Percentiles rank a stretch among this genome's conserved stretches.
These are phyloP conservation scores for Taiozyma sp. DNA, from an alignment of 1,139 yeast genomes.

Conservation along the genomic window DNA sequence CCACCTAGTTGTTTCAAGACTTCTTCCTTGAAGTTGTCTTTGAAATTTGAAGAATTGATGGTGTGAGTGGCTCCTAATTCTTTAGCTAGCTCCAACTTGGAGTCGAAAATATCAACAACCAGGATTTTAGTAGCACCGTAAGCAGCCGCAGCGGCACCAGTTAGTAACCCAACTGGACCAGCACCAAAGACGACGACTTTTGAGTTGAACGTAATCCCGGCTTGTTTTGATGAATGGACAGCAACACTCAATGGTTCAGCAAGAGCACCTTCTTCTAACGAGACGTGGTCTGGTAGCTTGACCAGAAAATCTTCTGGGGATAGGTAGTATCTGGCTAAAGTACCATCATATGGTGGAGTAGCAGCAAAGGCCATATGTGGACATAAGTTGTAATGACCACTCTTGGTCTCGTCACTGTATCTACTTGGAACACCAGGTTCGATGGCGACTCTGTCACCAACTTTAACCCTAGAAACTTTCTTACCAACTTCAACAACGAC, in stretches of 20 bases:
- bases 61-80: conserved; percentile 40
- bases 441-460: conserved; percentile 74
- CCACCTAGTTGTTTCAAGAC: conserved; percentile 37
- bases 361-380: conserved; percentile 87
- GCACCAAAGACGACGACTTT: conserved; percentile 82
- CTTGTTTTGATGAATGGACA: conserved; percentile 74
- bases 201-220: conserved; percentile 68
- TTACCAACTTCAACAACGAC: conserved; percentile 62
- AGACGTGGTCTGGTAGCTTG: conserved; percentile 71
- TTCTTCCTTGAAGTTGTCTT: conserved; percentile 32
- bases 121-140: conserved; percentile 63
- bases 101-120: conserved; percentile 28
- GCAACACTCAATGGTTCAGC: conserved; percentile 89
- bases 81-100: conserved; percentile 26
- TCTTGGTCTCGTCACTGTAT: conserved; percentile 65
- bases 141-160: conserved; percentile 75
- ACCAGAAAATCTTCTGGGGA: conserved; percentile 84
- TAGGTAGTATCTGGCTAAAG: conserved; percentile 65
- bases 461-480: conserved; percentile 53
- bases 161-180: conserved; percentile 85
- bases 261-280: conserved; percentile 83
- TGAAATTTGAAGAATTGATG: conserved; percentile 46
- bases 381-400: conserved; percentile 75
- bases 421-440: conserved; percentile 67
- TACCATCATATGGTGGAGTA: conserved; percentile 75